phyloP scores from a whole-genome alignment of 2,329 filamentous ascomycete species.

The Paecilomyces niveus region DNA sequence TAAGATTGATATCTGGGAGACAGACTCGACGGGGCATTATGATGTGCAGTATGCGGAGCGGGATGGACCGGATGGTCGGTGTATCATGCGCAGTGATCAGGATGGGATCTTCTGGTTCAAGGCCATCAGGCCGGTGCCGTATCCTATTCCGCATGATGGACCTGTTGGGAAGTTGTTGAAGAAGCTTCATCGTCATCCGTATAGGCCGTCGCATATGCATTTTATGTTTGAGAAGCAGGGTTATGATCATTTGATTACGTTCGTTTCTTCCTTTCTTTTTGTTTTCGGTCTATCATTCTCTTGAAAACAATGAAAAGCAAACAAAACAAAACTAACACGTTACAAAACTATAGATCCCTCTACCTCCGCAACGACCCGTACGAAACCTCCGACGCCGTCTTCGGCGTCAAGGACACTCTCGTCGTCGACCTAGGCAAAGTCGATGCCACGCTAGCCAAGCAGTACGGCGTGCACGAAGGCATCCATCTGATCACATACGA shows the following conservation, averaged over 20 bases:
- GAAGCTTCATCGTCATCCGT: conserved; percentile 64
- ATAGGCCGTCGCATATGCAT: conserved; percentile 71
- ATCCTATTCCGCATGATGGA: conserved; percentile 77
- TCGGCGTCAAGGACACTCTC: conserved; percentile 76
- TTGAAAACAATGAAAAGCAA: background rate
- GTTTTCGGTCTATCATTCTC: background rate
- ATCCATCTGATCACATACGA: conserved; percentile 61
- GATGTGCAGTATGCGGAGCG: conserved; percentile 69
- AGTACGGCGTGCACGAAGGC: conserved; percentile 59
- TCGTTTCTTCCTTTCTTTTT: conserved; percentile 30
- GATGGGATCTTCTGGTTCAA: conserved; percentile 78
- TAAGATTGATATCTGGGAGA: conserved; percentile 80
- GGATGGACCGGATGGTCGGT: conserved; percentile 61
- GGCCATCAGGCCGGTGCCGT: conserved; percentile 76
- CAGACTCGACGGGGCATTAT: conserved; percentile 71
- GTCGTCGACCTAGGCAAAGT: conserved; percentile 55
- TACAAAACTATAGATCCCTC: conserved; percentile 50
- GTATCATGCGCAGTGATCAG: conserved; percentile 61
- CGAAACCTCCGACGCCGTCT: conserved; percentile 76
- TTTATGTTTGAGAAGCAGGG: conserved; percentile 82
- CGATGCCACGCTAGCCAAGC: conserved; percentile 46
- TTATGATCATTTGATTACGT: conserved; percentile 78
- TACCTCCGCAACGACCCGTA: conserved; percentile 74
- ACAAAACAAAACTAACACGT: conserved; percentile 1
- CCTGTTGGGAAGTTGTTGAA: conserved; percentile 68